A percentile compares a stretch with the other conserved stretches of the same genome.
Evolutionary conservation across 306 rosid genomes (phyloP).

Genomic region (Comarum palustre): DNA sequence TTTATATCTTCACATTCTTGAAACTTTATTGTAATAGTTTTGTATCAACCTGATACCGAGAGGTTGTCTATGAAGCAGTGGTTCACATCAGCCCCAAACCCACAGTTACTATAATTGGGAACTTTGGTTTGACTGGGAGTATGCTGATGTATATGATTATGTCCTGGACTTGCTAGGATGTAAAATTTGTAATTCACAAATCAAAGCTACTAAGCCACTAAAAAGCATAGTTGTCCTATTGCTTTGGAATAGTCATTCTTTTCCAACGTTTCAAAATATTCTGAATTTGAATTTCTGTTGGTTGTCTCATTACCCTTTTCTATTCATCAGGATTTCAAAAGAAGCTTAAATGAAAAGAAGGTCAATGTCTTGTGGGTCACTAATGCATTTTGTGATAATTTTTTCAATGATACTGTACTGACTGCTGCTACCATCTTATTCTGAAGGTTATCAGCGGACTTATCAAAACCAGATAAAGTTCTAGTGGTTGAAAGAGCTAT

Average conservation of each 20-base stretch:
- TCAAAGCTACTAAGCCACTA: neutral
- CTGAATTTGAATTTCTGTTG: neutral
- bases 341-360: neutral
- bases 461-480: slow-evolving; percentile 72
- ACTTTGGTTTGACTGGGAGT: neutral
- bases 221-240: neutral
- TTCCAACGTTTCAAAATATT: neutral
- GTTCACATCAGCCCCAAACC: neutral
- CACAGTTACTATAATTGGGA: neutral
- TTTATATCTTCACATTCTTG: slow-evolving; percentile 4
- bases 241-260: neutral
- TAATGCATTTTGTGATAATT: neutral
- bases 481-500: slow-evolving; percentile 89
- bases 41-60: neutral
- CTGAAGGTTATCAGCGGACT: slow-evolving; percentile 61
- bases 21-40: slow-evolving; percentile 8
- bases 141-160: neutral
- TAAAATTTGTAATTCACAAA: neutral
- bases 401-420: slow-evolving; percentile 9
- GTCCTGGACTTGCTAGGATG: neutral
- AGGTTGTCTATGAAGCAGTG: neutral
- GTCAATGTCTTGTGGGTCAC: neutral
- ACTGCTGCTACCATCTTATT: slow-evolving; percentile 16
- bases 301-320: neutral
- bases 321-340: neutral